phyloP scores from a whole-genome alignment of 176 grass and related monocot genomes.

The Juncus effusus region DNA sequence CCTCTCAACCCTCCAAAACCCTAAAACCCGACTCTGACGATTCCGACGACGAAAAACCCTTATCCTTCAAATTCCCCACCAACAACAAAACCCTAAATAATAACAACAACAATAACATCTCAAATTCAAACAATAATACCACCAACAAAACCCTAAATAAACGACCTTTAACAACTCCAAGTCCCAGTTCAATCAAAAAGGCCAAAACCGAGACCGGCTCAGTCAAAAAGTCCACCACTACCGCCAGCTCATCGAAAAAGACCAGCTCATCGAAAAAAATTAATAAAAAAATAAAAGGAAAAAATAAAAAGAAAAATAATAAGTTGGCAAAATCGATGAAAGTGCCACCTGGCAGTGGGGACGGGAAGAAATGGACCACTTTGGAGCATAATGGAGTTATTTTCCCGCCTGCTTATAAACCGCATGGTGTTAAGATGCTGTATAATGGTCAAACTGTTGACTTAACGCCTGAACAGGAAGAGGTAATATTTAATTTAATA shows the following conservation, averaged over 20 bases:
- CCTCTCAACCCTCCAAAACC: not conserved
- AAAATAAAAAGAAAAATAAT: constrained; percentile 56
- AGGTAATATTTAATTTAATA: constrained; percentile 46
- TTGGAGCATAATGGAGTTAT: constrained; percentile 88
- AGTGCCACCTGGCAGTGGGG: constrained; percentile 85
- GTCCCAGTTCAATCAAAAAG: constrained; percentile 50
- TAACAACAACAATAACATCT: constrained; percentile 4
- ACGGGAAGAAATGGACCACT: constrained; percentile 82
- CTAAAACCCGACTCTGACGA: constrained; percentile 22
- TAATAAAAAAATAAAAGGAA: constrained; percentile 69
- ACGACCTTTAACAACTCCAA: constrained; percentile 41
- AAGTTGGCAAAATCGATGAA: constrained; percentile 49
- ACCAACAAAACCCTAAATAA: constrained; percentile 49
- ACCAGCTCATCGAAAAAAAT: constrained; percentile 40
- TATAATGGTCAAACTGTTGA: constrained; percentile 76
- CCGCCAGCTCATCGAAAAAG: constrained; percentile 43
- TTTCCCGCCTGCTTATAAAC: constrained; percentile 80
- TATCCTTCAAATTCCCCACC: constrained; percentile 30
- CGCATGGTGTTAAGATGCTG: constrained; percentile 94
- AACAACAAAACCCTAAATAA: no score
- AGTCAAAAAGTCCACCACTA: constrained; percentile 42
- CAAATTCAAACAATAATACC: constrained; percentile 35
- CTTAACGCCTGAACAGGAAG: constrained; percentile 89
- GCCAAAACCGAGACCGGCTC: constrained; percentile 44
- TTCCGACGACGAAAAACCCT: constrained; percentile 36